These are phyloP conservation scores for Thelonectria olida DNA, from an alignment of 2,329 filamentous ascomycete genomes.

Conservation along the genomic window DNA sequence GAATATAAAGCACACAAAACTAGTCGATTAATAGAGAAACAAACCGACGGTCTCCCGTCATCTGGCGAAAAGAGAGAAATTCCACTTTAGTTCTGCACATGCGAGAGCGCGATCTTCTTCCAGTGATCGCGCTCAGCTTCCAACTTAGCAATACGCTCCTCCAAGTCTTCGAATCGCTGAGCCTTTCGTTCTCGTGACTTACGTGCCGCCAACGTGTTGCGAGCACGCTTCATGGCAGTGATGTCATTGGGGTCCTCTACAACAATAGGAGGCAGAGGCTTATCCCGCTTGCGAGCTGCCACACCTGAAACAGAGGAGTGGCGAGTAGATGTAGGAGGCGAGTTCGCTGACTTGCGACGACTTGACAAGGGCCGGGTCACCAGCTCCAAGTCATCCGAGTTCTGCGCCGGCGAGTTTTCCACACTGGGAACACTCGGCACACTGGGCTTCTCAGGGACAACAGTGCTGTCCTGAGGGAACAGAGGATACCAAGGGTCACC, in stretches of 20 bases:
- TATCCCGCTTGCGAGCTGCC: slow-evolving; percentile 78
- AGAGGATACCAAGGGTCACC: slow-evolving; percentile 76
- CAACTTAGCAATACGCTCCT: slow-evolving; percentile 76
- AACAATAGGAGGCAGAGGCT: slow-evolving; percentile 81
- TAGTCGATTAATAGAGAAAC: not conserved
- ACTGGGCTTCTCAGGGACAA: slow-evolving; percentile 38
- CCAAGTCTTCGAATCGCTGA: slow-evolving; percentile 76
- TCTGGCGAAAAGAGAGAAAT: slow-evolving; percentile 41
- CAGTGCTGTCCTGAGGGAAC: slow-evolving; percentile 65
- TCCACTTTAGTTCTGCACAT: slow-evolving; percentile 46
- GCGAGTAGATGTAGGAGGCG: slow-evolving; percentile 57
- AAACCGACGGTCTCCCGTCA: slow-evolving; percentile 17
- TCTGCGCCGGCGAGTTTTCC: slow-evolving; percentile 54
- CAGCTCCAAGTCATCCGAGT: slow-evolving; percentile 60
- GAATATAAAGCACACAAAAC: not conserved
- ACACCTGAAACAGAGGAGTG: slow-evolving; percentile 78
- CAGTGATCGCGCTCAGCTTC: slow-evolving; percentile 73
- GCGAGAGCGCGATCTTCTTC: slow-evolving; percentile 64
- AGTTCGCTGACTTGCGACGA: slow-evolving; percentile 57
- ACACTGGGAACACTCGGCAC: slow-evolving; percentile 16
- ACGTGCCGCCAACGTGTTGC: slow-evolving; percentile 91
- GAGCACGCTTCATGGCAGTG: slow-evolving; percentile 89
- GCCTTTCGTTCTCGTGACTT: slow-evolving; percentile 92
- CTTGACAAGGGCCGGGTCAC: slow-evolving; percentile 50
- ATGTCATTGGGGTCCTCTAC: slow-evolving; percentile 78